Base-by-base conservation (phyloP, 2,329 filamentous ascomycete genomes). In the Purpureocillium takamizusanense region DNA sequence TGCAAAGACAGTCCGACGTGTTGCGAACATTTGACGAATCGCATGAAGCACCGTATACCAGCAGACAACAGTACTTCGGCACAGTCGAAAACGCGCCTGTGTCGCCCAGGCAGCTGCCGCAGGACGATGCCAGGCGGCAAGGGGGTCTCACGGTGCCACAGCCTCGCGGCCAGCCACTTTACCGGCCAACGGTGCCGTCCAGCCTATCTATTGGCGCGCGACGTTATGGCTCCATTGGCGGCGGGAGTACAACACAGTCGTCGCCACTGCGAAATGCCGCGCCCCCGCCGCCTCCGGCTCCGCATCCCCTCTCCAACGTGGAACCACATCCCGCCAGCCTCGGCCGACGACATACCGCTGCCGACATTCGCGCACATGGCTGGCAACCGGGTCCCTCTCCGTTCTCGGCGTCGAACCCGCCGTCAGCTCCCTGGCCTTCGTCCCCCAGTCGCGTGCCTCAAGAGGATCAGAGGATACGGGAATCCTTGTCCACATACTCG, bases 311-410 rank as follows among this genome's bases (percentile, higher is more conserved):
- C 15, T 74, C 81, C 14, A 68, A 76, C 41, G 70, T 77, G 25
- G 71, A 80, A 49, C 70, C 74, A 18, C 74, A 78, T 27, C 78
- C 81, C 28, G 74, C 78, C 40, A 88, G 79, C 51, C 70, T 95
- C 34, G 76, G 80, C 33, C 81, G 90, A 46, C 78, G 90, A 44
- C 92, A 98, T 62, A 98, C 92, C 2, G 90, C 89, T 30, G 92
- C 92, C 42, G 92, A 98, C 57, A 97, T 98, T 50, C 82, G 92
- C 38, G 83, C 89, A 51, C 83, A 88, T 55, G 86, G 83, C 29
- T 90, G 85, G 79, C 81, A 80, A 45, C 70, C 70, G 7, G 48
- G 45, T 31, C 70, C 76, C 18, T 83, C 82, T 5, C 84, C 81
- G 10, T 84, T 53, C 29, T 43, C 79, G 53, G 70, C 74, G 7